phyloP scores from a whole-genome alignment of 495 filamentous ascomycete genomes.

The Hapsidospora chrysogenum region DNA sequence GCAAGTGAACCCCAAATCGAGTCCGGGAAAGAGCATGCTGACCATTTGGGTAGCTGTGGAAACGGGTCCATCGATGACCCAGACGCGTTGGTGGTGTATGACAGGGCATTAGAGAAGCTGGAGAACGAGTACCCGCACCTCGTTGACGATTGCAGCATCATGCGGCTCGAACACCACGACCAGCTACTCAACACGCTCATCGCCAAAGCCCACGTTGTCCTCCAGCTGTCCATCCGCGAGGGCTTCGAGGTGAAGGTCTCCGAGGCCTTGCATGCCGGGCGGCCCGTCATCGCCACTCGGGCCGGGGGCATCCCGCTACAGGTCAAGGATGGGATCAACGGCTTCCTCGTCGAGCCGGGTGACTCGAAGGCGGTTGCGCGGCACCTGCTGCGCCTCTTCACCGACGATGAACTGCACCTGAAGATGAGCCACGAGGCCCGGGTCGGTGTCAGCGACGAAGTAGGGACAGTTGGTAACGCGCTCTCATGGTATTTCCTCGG shows the following conservation, averaged over 20 bases:
- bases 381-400: slow-evolving; percentile 54
- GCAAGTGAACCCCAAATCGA: slow-evolving; percentile 7
- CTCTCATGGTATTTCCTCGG: slow-evolving; percentile 65
- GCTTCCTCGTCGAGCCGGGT: slow-evolving; percentile 59
- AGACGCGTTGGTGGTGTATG: slow-evolving; percentile 57
- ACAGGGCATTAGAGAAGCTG: slow-evolving; percentile 49
- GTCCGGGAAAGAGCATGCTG: not conserved
- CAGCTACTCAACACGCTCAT: slow-evolving; percentile 72
- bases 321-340: slow-evolving; percentile 54
- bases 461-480: slow-evolving; percentile 67
- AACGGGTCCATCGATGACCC: slow-evolving; percentile 81
- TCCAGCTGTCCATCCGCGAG: slow-evolving; percentile 71
- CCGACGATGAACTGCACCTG: slow-evolving; percentile 42
- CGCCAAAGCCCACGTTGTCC: slow-evolving; percentile 50
- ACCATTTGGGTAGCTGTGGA: slow-evolving; percentile 24
- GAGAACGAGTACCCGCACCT: slow-evolving; percentile 35
- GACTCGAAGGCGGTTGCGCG: slow-evolving; percentile 58
- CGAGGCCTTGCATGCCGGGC: slow-evolving; percentile 72
- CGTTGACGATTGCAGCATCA: slow-evolving; percentile 46
- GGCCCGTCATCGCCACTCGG: slow-evolving; percentile 62
- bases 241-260: slow-evolving; percentile 87
- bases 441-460: slow-evolving; percentile 60
- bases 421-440: slow-evolving; percentile 52
- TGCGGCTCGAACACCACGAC: slow-evolving; percentile 63
- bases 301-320: slow-evolving; percentile 76